Evolutionary conservation across 352 stramenopile species (phyloP).

Genomic region (Phytophthora gonapodyides): DNA sequence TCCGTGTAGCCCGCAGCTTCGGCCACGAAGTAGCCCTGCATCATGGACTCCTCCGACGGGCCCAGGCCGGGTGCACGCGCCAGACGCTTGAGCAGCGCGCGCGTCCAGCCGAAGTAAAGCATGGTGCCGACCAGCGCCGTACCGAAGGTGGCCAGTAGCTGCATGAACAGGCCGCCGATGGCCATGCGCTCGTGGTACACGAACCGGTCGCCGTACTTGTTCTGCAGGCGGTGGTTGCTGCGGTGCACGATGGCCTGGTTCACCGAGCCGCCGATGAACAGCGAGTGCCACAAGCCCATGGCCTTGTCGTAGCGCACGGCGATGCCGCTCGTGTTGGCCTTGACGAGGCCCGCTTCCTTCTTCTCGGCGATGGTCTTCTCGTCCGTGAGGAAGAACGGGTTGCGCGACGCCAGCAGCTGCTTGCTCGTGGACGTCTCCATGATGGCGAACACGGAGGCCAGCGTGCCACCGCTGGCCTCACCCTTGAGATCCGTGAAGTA

Average conservation of each 20-base stretch:
- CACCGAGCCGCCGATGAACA: constrained; percentile 81
- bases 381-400: constrained; percentile 72
- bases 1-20: constrained; percentile 52
- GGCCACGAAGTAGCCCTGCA: constrained; percentile 73
- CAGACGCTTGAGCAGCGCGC: constrained; percentile 66
- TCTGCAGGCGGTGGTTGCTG: constrained; percentile 61
- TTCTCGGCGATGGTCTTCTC: constrained; percentile 46
- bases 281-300: constrained; percentile 59
- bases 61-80: constrained; percentile 80
- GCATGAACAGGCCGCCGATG: constrained; percentile 50
- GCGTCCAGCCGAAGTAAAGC: constrained; percentile 69
- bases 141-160: constrained; percentile 47
- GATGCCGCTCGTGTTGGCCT: constrained; percentile 41
- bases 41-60: constrained; percentile 79
- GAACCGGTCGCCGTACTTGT: constrained; percentile 64
- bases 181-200: constrained; percentile 69
- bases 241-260: constrained; percentile 86
- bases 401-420: constrained; percentile 40
- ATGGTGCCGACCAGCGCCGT: constrained; percentile 42
- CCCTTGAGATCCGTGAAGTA: constrained; percentile 60
- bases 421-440: constrained; percentile 56
- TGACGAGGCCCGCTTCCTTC: constrained; percentile 30
- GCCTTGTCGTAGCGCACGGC: constrained; percentile 72
- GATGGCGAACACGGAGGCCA: constrained; percentile 59
- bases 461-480: constrained; percentile 63